phyloP scores from a whole-genome alignment of 352 stramenopile species.

The Aphanomyces euteiches region DNA sequence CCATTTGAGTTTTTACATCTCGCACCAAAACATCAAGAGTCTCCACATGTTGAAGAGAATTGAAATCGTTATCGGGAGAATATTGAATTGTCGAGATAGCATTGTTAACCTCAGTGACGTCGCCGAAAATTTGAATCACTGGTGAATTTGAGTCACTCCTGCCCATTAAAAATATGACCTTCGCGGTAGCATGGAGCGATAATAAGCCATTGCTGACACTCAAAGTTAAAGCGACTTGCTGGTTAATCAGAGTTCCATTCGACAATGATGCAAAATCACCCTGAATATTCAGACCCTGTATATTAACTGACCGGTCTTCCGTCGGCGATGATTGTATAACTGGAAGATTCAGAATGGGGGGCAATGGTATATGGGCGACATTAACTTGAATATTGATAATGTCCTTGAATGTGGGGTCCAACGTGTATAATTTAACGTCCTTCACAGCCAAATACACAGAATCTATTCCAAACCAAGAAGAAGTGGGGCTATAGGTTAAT shows the following conservation, averaged over 20 bases:
- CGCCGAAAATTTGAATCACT: constrained; percentile 52
- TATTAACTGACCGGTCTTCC: not conserved
- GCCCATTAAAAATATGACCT: constrained; percentile 13
- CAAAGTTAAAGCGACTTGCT: constrained; percentile 4
- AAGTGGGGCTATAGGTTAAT: constrained; percentile 7
- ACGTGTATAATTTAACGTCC: constrained; percentile 11
- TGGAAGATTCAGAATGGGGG: not conserved
- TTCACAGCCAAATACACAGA: constrained; percentile 2
- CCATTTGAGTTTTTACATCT: constrained; percentile 12
- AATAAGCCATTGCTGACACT: constrained; percentile 14
- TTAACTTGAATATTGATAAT: not conserved
- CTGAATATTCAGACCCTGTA: constrained; percentile 13
- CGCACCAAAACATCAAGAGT: constrained; percentile 37
- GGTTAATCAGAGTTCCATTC: not conserved
- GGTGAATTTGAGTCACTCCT: constrained; percentile 36
- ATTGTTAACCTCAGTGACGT: constrained; percentile 51
- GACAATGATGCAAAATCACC: constrained; percentile 12
- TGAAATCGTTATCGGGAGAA: constrained; percentile 65
- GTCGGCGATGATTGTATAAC: not conserved
- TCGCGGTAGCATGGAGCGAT: not conserved
- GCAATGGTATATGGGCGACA: not conserved
- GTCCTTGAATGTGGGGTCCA: constrained; percentile 4
- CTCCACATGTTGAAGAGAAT: constrained; percentile 58
- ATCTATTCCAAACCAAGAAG: constrained; percentile 19
- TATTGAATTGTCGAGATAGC: constrained; percentile 77